Percentiles rank a stretch among this genome's conserved stretches.
phyloP scores from a whole-genome alignment of 176 grass and related monocot species.

The Oryza punctata region DNA sequence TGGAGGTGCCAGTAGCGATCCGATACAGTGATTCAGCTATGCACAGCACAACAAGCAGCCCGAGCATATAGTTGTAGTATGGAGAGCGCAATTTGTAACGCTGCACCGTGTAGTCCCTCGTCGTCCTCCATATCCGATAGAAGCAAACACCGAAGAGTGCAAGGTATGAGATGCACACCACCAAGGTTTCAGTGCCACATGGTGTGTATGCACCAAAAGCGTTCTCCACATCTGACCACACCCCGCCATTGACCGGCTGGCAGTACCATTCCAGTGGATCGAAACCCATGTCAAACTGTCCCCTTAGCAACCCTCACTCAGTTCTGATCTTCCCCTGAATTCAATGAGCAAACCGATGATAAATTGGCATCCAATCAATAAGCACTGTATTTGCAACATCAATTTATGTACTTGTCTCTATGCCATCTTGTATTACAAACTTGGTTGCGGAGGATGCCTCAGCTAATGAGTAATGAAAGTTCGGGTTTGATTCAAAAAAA shows the following conservation, averaged over 20 bases:
- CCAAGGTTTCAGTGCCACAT: conserved; percentile 66
- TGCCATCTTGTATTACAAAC: too few species aligned
- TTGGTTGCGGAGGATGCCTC: too few species aligned
- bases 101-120: conserved; percentile 67
- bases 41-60: conserved; percentile 56
- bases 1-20: conserved; percentile 63
- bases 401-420: too few species aligned
- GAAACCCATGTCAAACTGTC: conserved; percentile 63
- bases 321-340: conserved; percentile 34
- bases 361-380: conserved; percentile 4
- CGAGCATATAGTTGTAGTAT: conserved; percentile 81
- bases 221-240: conserved; percentile 71
- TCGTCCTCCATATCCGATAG: conserved; percentile 89
- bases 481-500: too few species aligned
- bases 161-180: conserved; percentile 87
- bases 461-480: too few species aligned
- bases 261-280: conserved; percentile 86
- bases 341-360: background rate
- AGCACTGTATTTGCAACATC: conserved; percentile 16
- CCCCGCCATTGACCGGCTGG: conserved; percentile 68
- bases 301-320: conserved; percentile 32
- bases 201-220: conserved; percentile 86
- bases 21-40: conserved; percentile 65
- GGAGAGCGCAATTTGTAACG: conserved; percentile 63
- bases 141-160: conserved; percentile 82